phyloP scores from a whole-genome alignment of 805 yeast species.

The Saccharomycopsis capsularis region DNA sequence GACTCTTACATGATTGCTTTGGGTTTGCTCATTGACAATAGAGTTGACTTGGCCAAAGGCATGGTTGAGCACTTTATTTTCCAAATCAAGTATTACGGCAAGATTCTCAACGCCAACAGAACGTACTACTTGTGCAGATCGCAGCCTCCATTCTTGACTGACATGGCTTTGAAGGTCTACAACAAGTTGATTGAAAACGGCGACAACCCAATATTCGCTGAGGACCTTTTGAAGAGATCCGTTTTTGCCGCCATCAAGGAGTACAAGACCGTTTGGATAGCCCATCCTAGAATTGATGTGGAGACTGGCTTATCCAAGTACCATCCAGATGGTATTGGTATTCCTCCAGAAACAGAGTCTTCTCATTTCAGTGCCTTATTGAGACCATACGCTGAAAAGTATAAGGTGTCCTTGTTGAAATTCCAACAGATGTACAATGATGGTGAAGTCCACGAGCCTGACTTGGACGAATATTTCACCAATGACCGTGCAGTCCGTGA shows the following conservation, averaged over 20 bases:
- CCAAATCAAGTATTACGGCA: slow-evolving; percentile 86
- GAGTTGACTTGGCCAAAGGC: slow-evolving; percentile 68
- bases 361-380: slow-evolving; percentile 76
- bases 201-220: slow-evolving; percentile 40
- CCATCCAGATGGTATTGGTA: slow-evolving; percentile 85
- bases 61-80: slow-evolving; percentile 90
- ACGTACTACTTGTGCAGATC: slow-evolving; percentile 86
- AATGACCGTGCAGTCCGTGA: slow-evolving; percentile 96
- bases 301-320: slow-evolving; percentile 79
- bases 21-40: slow-evolving; percentile 66
- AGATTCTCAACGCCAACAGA: slow-evolving; percentile 89
- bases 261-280: slow-evolving; percentile 73
- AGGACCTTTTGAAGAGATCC: slow-evolving; percentile 59
- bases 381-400: slow-evolving; percentile 58
- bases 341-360: slow-evolving; percentile 94
- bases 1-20: slow-evolving; percentile 89
- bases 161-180: slow-evolving; percentile 72
- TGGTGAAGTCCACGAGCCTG: slow-evolving; percentile 62
- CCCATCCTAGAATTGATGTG: slow-evolving; percentile 64
- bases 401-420: slow-evolving; percentile 49
- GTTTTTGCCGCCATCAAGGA: slow-evolving; percentile 78
- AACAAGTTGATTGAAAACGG: slow-evolving; percentile 43
- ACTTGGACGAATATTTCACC: slow-evolving; percentile 77
- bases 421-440: slow-evolving; percentile 65
- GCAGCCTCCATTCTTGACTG: slow-evolving; percentile 95